Conservation (phyloP, 805 yeast species). For the Cyberlindnera samutprakarnensis region DNA sequence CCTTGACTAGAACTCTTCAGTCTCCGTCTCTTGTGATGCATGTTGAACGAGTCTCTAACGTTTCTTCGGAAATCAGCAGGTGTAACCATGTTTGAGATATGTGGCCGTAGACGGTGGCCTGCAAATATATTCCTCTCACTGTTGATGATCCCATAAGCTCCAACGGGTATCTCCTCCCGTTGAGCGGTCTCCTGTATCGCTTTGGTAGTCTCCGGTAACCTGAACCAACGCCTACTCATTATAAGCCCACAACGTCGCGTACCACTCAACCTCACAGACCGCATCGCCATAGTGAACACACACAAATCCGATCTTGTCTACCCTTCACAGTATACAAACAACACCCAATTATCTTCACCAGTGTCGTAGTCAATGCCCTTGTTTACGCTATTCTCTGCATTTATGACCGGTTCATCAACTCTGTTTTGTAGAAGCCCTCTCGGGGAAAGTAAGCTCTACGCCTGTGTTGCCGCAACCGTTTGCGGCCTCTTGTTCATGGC, state of each 20-base stretch:
- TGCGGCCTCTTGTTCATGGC: too few relatives aligned
- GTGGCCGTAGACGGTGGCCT: constrained; percentile 1
- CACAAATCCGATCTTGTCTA: too few relatives aligned
- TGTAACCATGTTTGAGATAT: constrained; percentile 7
- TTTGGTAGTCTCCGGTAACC: not conserved
- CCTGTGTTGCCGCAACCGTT: too few relatives aligned
- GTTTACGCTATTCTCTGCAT: too few relatives aligned
- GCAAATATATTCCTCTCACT: constrained; percentile 2
- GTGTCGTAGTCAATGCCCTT: too few relatives aligned
- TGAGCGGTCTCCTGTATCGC: not conserved
- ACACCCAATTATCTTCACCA: too few relatives aligned
- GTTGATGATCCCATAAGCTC: constrained; percentile 8
- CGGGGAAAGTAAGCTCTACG: too few relatives aligned
- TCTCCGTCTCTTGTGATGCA: constrained; percentile 2
- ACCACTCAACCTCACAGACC: too few relatives aligned
- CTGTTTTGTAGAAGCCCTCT: too few relatives aligned
- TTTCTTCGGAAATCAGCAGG: constrained; percentile 8
- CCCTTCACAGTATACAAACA: too few relatives aligned
- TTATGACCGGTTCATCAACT: too few relatives aligned
- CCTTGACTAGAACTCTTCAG: constrained; percentile 5
- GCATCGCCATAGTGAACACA: too few relatives aligned
- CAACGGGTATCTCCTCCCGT: constrained; percentile 7
- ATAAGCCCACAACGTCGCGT: not conserved
- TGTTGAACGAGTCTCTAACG: constrained; percentile 4
- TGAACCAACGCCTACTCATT: not conserved